phyloP scores from a whole-genome alignment of 352 stramenopile species.

The Elongisporangium anandrum region DNA sequence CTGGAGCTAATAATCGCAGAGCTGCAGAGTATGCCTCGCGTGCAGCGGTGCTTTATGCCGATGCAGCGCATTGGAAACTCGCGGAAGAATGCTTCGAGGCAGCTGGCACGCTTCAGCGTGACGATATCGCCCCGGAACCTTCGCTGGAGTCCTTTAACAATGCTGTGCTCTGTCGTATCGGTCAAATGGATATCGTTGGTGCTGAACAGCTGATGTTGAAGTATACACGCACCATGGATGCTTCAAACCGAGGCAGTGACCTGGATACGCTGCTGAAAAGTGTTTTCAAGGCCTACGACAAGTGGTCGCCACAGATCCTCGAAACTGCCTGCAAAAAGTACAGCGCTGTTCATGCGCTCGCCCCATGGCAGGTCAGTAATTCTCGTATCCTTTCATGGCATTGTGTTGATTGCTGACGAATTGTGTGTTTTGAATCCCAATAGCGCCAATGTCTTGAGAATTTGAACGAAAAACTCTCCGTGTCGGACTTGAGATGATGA shows the following conservation, averaged over 20 bases:
- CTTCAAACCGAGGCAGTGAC: conserved; percentile 28
- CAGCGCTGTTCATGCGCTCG: conserved; percentile 32
- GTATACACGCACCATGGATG: conserved; percentile 28
- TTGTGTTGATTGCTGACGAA: not conserved
- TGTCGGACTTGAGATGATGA: conserved; percentile 46
- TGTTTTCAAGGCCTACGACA: conserved; percentile 50
- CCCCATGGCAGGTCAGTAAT: conserved; percentile 57
- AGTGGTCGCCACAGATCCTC: conserved; percentile 47
- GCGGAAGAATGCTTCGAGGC: conserved; percentile 55
- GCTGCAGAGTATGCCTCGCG: conserved; percentile 48
- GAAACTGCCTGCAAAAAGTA: conserved; percentile 48
- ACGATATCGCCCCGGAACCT: conserved; percentile 21
- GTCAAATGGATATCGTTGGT: conserved; percentile 45
- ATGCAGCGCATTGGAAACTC: conserved; percentile 41
- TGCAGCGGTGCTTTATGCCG: conserved; percentile 46
- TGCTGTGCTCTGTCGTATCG: conserved; percentile 57
- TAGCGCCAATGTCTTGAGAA: conserved; percentile 55
- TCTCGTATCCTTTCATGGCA: not conserved
- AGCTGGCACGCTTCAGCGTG: conserved; percentile 43
- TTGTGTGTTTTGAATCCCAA: conserved; percentile 1
- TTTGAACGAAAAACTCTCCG: conserved; percentile 43
- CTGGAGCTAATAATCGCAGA: conserved; percentile 38
- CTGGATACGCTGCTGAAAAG: conserved; percentile 51
- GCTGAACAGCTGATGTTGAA: conserved; percentile 47
- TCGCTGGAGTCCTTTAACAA: conserved; percentile 57